A percentile compares a stretch with the other conserved stretches of the same genome.
Conservation (phyloP, 805 yeast species). For the Kluyveromyces nonfermentans region DNA sequence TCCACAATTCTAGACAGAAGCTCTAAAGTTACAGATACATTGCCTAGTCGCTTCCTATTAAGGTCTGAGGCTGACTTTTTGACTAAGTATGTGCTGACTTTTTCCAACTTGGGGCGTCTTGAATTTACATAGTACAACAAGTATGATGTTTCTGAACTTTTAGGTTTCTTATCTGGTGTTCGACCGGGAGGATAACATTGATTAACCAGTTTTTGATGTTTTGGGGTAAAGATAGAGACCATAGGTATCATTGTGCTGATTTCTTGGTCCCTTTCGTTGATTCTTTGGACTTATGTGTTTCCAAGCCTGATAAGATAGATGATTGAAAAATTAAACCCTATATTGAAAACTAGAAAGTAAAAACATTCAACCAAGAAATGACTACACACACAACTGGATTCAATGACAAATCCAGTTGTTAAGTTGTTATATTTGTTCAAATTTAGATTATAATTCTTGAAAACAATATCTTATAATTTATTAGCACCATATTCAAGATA, state of each 20-base stretch:
- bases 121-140: conserved; percentile 85
- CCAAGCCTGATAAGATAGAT: neutral
- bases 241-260: neutral
- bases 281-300: neutral
- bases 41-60: conserved; percentile 58
- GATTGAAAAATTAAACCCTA: neutral
- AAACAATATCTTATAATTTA: too few species aligned
- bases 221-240: conserved; percentile 44
- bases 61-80: conserved; percentile 55
- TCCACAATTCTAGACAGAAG: conserved; percentile 61
- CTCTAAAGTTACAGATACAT: conserved; percentile 70
- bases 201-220: conserved; percentile 81
- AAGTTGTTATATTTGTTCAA: too few species aligned
- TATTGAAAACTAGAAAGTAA: neutral
- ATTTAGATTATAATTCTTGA: too few species aligned
- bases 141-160: conserved; percentile 83
- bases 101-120: conserved; percentile 78
- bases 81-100: conserved; percentile 64
- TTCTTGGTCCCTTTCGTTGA: neutral
- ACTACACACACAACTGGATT: neutral
- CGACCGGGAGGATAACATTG: conserved; percentile 93
- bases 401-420: too few species aligned
- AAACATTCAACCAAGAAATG: neutral
- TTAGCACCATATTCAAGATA: too few species aligned
- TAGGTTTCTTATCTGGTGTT: conserved; percentile 79